Base-by-base conservation (phyloP, 225 moss, liverwort and hornwort species). In the Rhytidiadelphus loreus region DNA sequence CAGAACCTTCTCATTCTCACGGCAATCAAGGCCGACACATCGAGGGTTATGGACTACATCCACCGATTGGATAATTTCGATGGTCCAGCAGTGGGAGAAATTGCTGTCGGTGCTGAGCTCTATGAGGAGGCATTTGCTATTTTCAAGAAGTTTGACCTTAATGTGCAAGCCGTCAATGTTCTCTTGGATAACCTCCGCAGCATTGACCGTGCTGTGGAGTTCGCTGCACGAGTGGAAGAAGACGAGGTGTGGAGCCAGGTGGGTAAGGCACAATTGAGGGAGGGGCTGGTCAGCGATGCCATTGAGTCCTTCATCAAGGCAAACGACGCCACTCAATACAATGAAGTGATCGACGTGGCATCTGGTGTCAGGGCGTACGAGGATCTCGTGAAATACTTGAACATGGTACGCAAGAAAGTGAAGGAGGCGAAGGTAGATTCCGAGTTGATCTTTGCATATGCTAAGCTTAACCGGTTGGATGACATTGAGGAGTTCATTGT, bases 181-280 rank as follows among this genome's bases (percentile, higher is more conserved):
- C 96, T 99, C 64, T 85, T 99, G 88, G 99, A 99, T 78, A 96
- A 97, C 39, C 96, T 99, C 55, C 93, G 93, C 39, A 95, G 91
- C 84, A 97, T 99, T 87, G 97, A 96, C 57, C 95, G 97, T 80
- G 99, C 96, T 68, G 97, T 99, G 81, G 99, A 99, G 91, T 99
- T 99, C 85, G 99, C 99, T 73, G 96, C 95, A 48, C 96, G 99
- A 71, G 96, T 99, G 83, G 99, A 99, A 91, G 99, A 99, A 85
- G 97, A 99, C 83, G 99, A 99, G 88, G 99, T 99, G 44, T 99
- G 99, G 99, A 99, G 99, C 88, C 97, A 97, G 92, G 97, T 99
- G 80, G 99, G 97, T 88, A 99, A 97, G 90, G 97, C 99, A n/a
- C 99, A 99, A 85, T 92, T 99, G 57, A 96, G 89, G 82, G 95